phyloP scores from a whole-genome alignment of 768 basidiomycete species.

The Lenzites betulinus region DNA sequence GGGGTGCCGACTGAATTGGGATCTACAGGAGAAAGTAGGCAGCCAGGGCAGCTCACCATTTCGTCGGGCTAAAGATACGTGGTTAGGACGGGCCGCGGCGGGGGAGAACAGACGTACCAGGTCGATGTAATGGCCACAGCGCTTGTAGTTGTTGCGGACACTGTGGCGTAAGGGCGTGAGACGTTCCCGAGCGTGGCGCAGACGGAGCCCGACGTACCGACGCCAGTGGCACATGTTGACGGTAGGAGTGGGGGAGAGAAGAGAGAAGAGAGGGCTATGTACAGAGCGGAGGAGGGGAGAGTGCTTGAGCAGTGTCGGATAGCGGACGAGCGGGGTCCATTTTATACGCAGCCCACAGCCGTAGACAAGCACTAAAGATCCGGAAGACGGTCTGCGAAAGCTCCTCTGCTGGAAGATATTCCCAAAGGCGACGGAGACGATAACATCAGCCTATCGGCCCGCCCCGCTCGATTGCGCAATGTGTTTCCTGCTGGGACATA shows the following conservation, averaged over 20 bases:
- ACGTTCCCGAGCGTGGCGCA: constrained; percentile 12
- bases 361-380: constrained; percentile 19
- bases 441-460: constrained; percentile 35
- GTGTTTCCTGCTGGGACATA: constrained; percentile 28
- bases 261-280: constrained; percentile 25
- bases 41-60: constrained; percentile 44
- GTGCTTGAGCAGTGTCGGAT: constrained; percentile 17
- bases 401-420: constrained; percentile 7
- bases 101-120: constrained; percentile 42
- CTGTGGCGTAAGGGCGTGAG: constrained; percentile 39
- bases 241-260: not conserved
- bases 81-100: constrained; percentile 19
- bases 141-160: constrained; percentile 62
- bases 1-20: constrained; percentile 27
- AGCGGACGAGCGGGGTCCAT: constrained; percentile 12
- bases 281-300: constrained; percentile 26
- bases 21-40: constrained; percentile 14
- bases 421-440: constrained; percentile 23
- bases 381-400: constrained; percentile 16
- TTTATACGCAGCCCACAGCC: constrained; percentile 27
- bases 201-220: constrained; percentile 47
- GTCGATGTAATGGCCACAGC: constrained; percentile 56
- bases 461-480: constrained; percentile 24
- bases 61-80: constrained; percentile 52
- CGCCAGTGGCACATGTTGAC: constrained; percentile 68